Conservation (phyloP, 768 basidiomycete genomes). For the Boletus huronensis region DNA sequence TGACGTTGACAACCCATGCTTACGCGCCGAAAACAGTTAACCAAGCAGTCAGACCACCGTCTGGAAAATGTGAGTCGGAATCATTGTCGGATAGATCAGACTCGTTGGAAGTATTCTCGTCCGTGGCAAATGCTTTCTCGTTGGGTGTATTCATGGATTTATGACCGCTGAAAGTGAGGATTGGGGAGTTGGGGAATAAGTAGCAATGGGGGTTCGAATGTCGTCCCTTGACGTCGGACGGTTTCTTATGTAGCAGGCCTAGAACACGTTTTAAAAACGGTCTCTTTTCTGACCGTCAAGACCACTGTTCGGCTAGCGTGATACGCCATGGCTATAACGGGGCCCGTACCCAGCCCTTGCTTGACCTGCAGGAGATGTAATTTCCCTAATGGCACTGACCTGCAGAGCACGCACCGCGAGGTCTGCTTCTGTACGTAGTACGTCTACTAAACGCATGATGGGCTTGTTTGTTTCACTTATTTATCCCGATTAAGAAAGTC, state of each 20-base stretch:
- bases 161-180: not conserved
- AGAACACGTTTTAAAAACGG: not conserved
- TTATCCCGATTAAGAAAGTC: not conserved
- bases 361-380: not conserved
- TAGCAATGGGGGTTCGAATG: not conserved
- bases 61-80: conserved; percentile 12
- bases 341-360: not conserved
- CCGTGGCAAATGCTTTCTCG: not conserved
- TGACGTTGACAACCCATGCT: not conserved
- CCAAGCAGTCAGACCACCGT: conserved; percentile 29
- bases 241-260: conserved; percentile 1
- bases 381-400: not conserved
- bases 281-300: not conserved
- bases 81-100: not conserved
- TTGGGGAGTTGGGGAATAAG: not conserved
- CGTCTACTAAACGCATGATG: not conserved
- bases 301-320: conserved; percentile 6
- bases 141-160: conserved; percentile 4
- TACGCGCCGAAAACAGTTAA: conserved; percentile 23
- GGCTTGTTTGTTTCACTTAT: not conserved
- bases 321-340: not conserved
- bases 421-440: not conserved
- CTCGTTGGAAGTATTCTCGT: not conserved
- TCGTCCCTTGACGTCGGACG: not conserved
- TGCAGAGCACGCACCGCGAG: not conserved